Evolutionary conservation across 2,329 filamentous ascomycete species (phyloP).

Genomic region (Penicillium sp.): DNA sequence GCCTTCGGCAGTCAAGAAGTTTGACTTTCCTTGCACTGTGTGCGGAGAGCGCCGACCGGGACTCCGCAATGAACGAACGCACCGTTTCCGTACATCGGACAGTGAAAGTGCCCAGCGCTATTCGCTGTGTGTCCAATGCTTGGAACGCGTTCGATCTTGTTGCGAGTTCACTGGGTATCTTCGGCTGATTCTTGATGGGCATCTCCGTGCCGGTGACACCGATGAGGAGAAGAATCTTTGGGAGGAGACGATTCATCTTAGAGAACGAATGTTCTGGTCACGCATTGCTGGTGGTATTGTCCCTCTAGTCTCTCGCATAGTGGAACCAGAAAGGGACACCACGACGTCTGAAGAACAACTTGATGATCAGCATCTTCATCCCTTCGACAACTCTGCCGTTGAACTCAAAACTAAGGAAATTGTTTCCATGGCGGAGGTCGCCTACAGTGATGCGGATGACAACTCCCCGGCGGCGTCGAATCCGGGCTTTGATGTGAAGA

Average conservation of each 20-base stretch:
- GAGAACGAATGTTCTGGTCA: constrained; percentile 97
- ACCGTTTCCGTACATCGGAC: constrained; percentile 85
- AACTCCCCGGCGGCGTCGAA: constrained; percentile 5
- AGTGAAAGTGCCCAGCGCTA: constrained; percentile 81
- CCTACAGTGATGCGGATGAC: constrained; percentile 2
- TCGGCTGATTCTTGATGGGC: constrained; percentile 83
- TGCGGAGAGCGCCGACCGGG: constrained; percentile 79
- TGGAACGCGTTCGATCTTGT: constrained; percentile 73
- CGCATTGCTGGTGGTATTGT: constrained; percentile 86
- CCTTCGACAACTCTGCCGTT: constrained; percentile 6
- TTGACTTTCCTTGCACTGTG: constrained; percentile 67
- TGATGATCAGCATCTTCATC: constrained; percentile 6
- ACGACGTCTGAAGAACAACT: background rate
- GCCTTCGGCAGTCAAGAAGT: constrained; percentile 50
- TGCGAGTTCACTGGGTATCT: constrained; percentile 92
- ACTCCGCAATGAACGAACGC: constrained; percentile 65
- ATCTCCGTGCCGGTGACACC: constrained; percentile 76
- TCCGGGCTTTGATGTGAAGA: constrained; percentile 4
- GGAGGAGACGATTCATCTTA: constrained; percentile 85
- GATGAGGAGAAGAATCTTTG: constrained; percentile 83
- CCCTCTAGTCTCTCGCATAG: constrained; percentile 49
- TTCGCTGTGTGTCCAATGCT: constrained; percentile 82
- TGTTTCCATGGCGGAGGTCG: background rate
- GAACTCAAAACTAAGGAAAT: constrained; percentile 6
- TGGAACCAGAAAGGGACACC: constrained; percentile 1